Base-by-base conservation (phyloP, 768 basidiomycete genomes). In the Trametes punicea region DNA sequence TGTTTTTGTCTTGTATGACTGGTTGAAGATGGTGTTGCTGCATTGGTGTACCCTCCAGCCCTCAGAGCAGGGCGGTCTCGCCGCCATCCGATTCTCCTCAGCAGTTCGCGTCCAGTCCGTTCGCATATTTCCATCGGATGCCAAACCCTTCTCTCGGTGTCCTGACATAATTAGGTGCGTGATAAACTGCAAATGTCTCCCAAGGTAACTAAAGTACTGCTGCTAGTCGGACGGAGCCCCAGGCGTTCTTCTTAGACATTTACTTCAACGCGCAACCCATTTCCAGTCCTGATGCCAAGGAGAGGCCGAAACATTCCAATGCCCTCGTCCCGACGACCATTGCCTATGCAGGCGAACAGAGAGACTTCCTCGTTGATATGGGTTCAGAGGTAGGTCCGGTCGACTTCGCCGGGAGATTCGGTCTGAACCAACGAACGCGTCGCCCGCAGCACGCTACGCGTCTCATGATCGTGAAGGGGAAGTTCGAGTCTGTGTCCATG, bases 381-480 rank as follows among this genome's bases (percentile, higher is more conserved):
- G 84, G 84, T 33, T 45, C 67, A 8, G 86, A 90, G 70, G 90
- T 83, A 62, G 52, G 80, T 73, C 20, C 16, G 33, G 8, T n/a
- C 13, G 11, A 36, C 36, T 47, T 30, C 54, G 23, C 1, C 34
- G 34, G n/a, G 9, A 16, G 34, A 25, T 15, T 42, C 23, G 30
- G 6, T 41, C 18, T 38, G 23, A 16, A 8, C 62, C 42, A 42
- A 49, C 55, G 45, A 20, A 48, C 39, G 27, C 23, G 30, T 27
- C 51, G 16, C 25, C n/a, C 34, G 27, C 66, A 89, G 86, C 83
- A 80, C 67, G 81, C 84, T 3, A 90, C 89, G 20, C 84, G 90
- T 40, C 74, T 92, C 27, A 84, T 93, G 79, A 87, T 92, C 55
- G 77, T 93, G 59, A 85, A 84, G 64, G 90, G 90, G n/a, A 74